These are phyloP conservation scores for Podospora pseudoanserina DNA, from an alignment of 495 filamentous ascomycete species.

Conservation along the genomic window DNA sequence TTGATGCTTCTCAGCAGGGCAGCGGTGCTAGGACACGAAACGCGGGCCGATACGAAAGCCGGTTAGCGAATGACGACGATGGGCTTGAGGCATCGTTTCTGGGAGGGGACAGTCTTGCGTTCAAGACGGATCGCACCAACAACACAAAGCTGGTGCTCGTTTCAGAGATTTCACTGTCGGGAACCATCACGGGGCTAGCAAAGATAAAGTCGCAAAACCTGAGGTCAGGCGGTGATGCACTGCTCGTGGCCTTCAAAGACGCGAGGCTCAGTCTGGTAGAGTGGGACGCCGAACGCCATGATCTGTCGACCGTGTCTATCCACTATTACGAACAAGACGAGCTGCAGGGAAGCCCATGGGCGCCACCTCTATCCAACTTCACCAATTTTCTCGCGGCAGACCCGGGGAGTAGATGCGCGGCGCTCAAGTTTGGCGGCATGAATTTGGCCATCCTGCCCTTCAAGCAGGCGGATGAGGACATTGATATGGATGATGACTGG, in stretches of 20 bases:
- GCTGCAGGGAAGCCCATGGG: conserved; percentile 69
- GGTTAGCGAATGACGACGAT: conserved; percentile 53
- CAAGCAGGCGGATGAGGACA: conserved; percentile 82
- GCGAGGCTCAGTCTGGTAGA: conserved; percentile 90
- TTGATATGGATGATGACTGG: conserved; percentile 81
- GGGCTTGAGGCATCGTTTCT: conserved; percentile 58
- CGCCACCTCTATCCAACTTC: conserved; percentile 61
- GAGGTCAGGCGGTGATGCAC: conserved; percentile 77
- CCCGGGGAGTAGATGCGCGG: conserved; percentile 86
- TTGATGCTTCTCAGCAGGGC: conserved; percentile 37
- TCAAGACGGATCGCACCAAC: conserved; percentile 54
- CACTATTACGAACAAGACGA: conserved; percentile 98
- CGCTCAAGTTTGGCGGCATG: conserved; percentile 82
- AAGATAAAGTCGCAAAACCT: conserved; percentile 65
- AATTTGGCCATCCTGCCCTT: conserved; percentile 95
- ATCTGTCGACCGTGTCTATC: conserved; percentile 82
- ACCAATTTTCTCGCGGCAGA: conserved; percentile 81
- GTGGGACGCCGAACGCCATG: conserved; percentile 80
- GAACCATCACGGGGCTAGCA: conserved; percentile 77
- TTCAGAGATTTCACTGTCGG: conserved; percentile 74
- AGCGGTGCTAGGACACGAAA: conserved; percentile 23
- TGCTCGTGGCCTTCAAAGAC: conserved; percentile 80
- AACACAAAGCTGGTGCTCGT: conserved; percentile 79
- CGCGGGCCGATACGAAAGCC: conserved; percentile 40
- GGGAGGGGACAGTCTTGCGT: conserved; percentile 50